These are phyloP conservation scores for Purpureocillium lavendulum DNA, from an alignment of 2,329 filamentous ascomycete genomes.

Conservation along the genomic window DNA sequence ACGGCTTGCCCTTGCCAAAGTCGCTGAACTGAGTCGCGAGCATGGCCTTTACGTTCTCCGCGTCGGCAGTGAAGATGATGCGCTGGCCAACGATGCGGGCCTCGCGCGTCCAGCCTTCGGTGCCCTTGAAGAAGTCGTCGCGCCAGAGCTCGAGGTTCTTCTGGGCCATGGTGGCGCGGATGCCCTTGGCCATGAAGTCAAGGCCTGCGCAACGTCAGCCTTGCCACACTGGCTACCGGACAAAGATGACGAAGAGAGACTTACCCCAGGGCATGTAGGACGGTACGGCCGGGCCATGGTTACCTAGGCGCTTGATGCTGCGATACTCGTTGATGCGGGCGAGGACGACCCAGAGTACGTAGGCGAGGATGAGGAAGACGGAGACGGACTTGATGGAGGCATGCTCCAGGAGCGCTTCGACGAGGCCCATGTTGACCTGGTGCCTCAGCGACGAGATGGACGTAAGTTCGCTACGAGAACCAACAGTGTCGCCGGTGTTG, in stretches of 20 bases:
- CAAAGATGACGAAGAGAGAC: constrained; percentile 5
- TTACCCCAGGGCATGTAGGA: constrained; percentile 38
- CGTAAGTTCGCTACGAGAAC: no score
- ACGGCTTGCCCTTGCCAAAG: constrained; percentile 71
- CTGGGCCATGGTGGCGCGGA: constrained; percentile 43
- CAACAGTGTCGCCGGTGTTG: no score
- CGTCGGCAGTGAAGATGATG: constrained; percentile 70
- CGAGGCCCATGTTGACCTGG: constrained; percentile 35
- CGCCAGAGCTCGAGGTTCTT: constrained; percentile 56
- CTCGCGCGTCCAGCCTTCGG: constrained; percentile 51
- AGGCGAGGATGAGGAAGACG: constrained; percentile 26
- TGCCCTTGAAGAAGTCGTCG: constrained; percentile 33
- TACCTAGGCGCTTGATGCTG: constrained; percentile 37
- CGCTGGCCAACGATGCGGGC: constrained; percentile 44
- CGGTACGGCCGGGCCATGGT: constrained; percentile 27
- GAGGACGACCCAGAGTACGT: constrained; percentile 27
- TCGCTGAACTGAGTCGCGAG: constrained; percentile 76
- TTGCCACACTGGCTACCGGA: neutral
- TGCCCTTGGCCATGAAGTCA: constrained; percentile 52
- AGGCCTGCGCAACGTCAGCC: constrained; percentile 35
- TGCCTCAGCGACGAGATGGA: no score
- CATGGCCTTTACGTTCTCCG: constrained; percentile 84
- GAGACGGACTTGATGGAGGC: constrained; percentile 32
- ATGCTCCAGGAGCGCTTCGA: constrained; percentile 37
- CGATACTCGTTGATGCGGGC: constrained; percentile 30